Conservation (phyloP, 306 rosid species). For the Ceratonia siliqua region DNA sequence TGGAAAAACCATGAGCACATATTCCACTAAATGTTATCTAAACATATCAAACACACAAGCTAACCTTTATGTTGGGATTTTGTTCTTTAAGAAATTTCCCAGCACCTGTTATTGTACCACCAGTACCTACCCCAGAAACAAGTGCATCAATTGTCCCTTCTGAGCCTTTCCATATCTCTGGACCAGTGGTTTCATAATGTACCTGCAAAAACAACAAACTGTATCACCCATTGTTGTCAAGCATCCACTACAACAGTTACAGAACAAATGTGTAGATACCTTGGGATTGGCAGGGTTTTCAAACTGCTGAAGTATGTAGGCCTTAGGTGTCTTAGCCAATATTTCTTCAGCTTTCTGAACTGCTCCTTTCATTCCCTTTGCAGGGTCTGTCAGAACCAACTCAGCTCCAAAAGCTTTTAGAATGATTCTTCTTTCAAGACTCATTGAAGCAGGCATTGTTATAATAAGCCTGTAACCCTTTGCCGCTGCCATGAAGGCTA, state of each 20-base stretch:
- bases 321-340: constrained; percentile 71
- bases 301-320: constrained; percentile 77
- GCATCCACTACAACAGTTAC: constrained; percentile 4
- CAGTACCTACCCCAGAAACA: constrained; percentile 79
- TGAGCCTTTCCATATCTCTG: constrained; percentile 82
- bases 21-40: neutral
- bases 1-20: constrained; percentile 1
- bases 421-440: constrained; percentile 80
- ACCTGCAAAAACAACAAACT: constrained; percentile 42
- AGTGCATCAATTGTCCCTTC: constrained; percentile 67
- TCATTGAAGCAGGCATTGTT: constrained; percentile 89
- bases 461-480: constrained; percentile 71
- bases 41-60: constrained; percentile 6
- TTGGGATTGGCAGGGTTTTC: constrained; percentile 91
- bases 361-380: constrained; percentile 83
- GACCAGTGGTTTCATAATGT: constrained; percentile 88
- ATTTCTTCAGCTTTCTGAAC: constrained; percentile 85
- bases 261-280: constrained; percentile 42
- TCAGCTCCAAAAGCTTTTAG: constrained; percentile 77
- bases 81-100: constrained; percentile 84
- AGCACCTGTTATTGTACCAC: constrained; percentile 81
- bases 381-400: constrained; percentile 77
- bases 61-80: constrained; percentile 68
- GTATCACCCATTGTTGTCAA: constrained; percentile 17
- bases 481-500: constrained; percentile 86